A percentile compares a stretch with the other conserved stretches of the same genome.
These are phyloP conservation scores for Amphibolis antarctica DNA, from an alignment of 106 monocot species.

Conservation along the genomic window DNA sequence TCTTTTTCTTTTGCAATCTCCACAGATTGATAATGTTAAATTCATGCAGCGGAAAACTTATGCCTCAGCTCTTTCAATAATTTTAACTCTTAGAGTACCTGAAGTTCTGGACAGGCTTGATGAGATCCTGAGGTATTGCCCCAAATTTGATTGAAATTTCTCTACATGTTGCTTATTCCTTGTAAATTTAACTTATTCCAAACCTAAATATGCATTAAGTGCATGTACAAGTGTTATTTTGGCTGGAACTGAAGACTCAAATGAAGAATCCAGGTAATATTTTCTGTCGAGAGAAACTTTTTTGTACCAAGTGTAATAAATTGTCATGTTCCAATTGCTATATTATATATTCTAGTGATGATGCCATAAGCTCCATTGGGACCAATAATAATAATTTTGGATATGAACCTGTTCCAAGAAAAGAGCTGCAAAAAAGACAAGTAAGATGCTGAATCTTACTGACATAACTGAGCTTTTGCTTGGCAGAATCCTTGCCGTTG, in stretches of 20 bases:
- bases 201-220: constrained; percentile 22
- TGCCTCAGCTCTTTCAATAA: constrained; percentile 75
- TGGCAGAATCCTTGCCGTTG: not conserved
- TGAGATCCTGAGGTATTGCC: constrained; percentile 73
- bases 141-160: not conserved
- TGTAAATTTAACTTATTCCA: not conserved
- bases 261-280: constrained; percentile 65
- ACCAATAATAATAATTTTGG: constrained; percentile 29
- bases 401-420: constrained; percentile 46
- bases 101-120: constrained; percentile 90
- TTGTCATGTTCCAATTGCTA: constrained; percentile 3
- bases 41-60: constrained; percentile 56
- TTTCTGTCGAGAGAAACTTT: not conserved
- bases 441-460: constrained; percentile 20
- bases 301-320: not conserved
- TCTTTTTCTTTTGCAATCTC: not conserved
- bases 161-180: not conserved
- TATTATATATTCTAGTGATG: constrained; percentile 24
- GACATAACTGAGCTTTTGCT: not conserved
- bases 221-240: constrained; percentile 82
- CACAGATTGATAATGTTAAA: constrained; percentile 68
- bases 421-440: constrained; percentile 69
- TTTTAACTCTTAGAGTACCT: constrained; percentile 76
- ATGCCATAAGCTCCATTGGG: constrained; percentile 43
- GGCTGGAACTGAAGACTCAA: constrained; percentile 47